These are phyloP conservation scores for Onygenales sp. DNA, from an alignment of 2,329 filamentous ascomycete genomes.

Conservation along the genomic window DNA sequence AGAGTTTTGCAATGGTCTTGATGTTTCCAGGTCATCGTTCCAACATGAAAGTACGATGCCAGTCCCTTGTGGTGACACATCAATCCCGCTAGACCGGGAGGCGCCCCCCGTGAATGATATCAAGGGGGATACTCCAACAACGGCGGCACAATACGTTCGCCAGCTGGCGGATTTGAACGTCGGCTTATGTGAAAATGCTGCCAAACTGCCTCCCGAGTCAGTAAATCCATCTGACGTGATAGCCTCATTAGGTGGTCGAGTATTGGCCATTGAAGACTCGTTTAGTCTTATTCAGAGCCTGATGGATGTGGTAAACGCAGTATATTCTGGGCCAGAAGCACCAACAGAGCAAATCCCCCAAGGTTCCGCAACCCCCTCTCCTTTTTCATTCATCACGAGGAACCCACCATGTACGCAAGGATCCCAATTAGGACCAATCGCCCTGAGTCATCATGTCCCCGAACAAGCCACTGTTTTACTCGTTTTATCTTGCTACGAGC, in stretches of 20 bases:
- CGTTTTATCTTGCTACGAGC: not conserved
- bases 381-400: not conserved
- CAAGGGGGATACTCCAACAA: not conserved
- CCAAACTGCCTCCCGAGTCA: not conserved
- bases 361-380: not conserved
- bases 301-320: not conserved
- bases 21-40: not conserved
- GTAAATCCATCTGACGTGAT: not conserved
- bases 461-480: not conserved
- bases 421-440: too few relatives aligned
- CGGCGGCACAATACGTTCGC: not conserved
- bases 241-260: not conserved
- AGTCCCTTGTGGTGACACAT: too few relatives aligned
- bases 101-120: not conserved
- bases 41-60: not conserved
- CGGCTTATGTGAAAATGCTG: not conserved
- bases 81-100: not conserved
- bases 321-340: not conserved
- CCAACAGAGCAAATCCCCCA: not conserved
- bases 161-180: not conserved
- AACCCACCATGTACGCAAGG: not conserved
- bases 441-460: not conserved
- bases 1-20: not conserved
- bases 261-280: not conserved
- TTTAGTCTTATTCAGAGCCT: not conserved